These are phyloP conservation scores for Rhodamnia rubescens DNA, from an alignment of 345 rosid genomes.

Conservation along the genomic window DNA sequence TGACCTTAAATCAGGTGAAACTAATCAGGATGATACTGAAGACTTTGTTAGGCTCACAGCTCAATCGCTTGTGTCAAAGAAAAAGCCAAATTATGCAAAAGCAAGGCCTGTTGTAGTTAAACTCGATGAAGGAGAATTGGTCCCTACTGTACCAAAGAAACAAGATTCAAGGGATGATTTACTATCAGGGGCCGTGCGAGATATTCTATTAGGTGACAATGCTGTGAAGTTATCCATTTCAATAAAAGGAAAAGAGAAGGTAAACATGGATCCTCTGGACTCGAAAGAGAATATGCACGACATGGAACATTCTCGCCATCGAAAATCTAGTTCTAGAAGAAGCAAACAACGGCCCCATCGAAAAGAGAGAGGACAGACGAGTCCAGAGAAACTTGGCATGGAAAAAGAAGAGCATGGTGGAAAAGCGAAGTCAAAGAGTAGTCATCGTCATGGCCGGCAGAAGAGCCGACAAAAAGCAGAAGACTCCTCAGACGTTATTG, in stretches of 20 bases:
- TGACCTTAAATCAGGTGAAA: constrained; percentile 27
- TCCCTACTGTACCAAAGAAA: constrained; percentile 17
- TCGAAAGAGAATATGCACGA: constrained; percentile 23
- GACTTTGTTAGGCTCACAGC: constrained; percentile 42
- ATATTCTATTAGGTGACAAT: constrained; percentile 51
- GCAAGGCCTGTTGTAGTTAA: constrained; percentile 91
- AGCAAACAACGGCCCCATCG: constrained; percentile 38
- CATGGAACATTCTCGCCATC: constrained; percentile 14
- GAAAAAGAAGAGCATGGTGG: constrained; percentile 20
- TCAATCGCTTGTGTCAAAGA: constrained; percentile 43
- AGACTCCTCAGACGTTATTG: constrained; percentile 10
- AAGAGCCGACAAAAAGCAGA: constrained; percentile 40
- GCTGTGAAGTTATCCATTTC: constrained; percentile 15
- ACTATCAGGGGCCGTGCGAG: constrained; percentile 56
- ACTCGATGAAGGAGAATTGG: constrained; percentile 63
- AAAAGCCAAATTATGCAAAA: constrained; percentile 46
- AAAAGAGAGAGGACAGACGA: constrained; percentile 33
- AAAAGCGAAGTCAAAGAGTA: constrained; percentile 38
- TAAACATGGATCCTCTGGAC: constrained; percentile 12
- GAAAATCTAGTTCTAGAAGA: constrained; percentile 33
- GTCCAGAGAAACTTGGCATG: constrained; percentile 19
- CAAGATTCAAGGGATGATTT: constrained; percentile 26
- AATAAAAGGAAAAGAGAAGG: constrained; percentile 59
- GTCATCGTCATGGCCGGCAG: constrained; percentile 38
- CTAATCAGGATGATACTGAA: constrained; percentile 19